Base-by-base conservation (phyloP, 306 rosid genomes). In the Delonix regia region DNA sequence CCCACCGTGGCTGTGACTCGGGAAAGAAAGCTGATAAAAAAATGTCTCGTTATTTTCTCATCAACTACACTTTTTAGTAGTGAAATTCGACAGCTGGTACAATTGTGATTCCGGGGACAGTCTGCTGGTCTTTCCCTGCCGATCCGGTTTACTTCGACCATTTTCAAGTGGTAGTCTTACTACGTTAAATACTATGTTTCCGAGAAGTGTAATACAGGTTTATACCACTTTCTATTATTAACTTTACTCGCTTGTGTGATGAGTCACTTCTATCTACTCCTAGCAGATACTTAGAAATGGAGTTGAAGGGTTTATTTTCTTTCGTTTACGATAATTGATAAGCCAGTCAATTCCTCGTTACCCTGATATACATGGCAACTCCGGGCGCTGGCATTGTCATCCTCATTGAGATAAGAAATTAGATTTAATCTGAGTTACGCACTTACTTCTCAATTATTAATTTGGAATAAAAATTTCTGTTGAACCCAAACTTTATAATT, bases 401-500 rank as follows among this genome's bases (percentile, higher is more conserved):
- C 39, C 1, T 16, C 47, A n/a, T 16, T 34, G 1, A 63, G 27
- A 36, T 18, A 0, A 39, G 51, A 66, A 66, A 39, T 21, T 4
- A 52, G 57, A 52, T 18, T 6, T n/a, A 52, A 52, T 52, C 0
- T 5, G 0, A 41, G 28, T 1, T 11, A 13, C 51, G 6, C 5
- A 60, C 15, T 64, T 57, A 51, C 56, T 47, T 73, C 72, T 10
- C n/a, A 45, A 30, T 36, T n/a, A 60, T 25, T 1, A 14, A 24
- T 36, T 63, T 27, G 61, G 51, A 65, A 38, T 14, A 70, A 11
- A 62, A 70, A 73, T 30, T 69, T 62, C 71, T 51, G 59, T 71
- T 53, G 62, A 64, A 82, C 67, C 71, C 81, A 71, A 85, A 85
- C 66, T 42, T 67, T 76, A 15, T n/a, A 68, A 65, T 21, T 76